Evolutionary conservation across 345 rosid species (phyloP).

Genomic region (Euclidium syriacum): DNA sequence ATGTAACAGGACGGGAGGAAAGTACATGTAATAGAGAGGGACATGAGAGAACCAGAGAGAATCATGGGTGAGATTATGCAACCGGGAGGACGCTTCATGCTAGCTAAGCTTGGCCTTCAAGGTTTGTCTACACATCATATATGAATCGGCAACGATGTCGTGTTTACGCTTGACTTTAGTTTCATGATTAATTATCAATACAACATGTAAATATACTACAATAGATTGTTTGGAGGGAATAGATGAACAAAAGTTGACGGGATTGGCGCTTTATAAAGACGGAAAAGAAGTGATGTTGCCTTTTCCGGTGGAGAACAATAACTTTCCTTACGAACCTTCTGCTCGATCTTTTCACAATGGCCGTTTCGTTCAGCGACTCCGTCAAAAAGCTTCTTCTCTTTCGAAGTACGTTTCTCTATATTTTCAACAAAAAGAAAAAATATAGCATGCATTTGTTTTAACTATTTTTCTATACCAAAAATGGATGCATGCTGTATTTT

Average conservation of each 20-base stretch:
- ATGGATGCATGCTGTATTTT: no score
- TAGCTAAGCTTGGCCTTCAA: conserved; percentile 52
- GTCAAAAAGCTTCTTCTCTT: conserved; percentile 33
- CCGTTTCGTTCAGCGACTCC: conserved; percentile 27
- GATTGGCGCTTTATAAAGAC: conserved; percentile 15
- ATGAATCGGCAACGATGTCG: background rate
- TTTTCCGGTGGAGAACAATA: conserved; percentile 19
- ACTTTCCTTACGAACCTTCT: conserved; percentile 18
- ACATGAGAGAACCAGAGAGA: conserved; percentile 52
- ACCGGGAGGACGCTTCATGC: conserved; percentile 56
- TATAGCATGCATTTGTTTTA: no score
- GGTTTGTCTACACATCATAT: conserved; percentile 22
- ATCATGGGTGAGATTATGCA: conserved; percentile 57
- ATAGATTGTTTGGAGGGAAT: conserved; percentile 22
- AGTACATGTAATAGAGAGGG: conserved; percentile 57
- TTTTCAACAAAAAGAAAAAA: no score
- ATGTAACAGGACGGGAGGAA: conserved; percentile 49
- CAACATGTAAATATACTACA: no score
- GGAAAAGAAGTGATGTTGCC: conserved; percentile 8
- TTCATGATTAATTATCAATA: background rate
- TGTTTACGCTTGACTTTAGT: background rate
- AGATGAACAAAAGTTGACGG: conserved; percentile 5
- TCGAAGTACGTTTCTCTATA: conserved; percentile 6
- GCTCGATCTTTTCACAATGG: conserved; percentile 32
- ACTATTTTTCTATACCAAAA: no score